Evolutionary conservation across 169 alveolate genomes (phyloP), one percentile per base, ranked within the genome.

Genomic region (Plasmodium berghei): DNA sequence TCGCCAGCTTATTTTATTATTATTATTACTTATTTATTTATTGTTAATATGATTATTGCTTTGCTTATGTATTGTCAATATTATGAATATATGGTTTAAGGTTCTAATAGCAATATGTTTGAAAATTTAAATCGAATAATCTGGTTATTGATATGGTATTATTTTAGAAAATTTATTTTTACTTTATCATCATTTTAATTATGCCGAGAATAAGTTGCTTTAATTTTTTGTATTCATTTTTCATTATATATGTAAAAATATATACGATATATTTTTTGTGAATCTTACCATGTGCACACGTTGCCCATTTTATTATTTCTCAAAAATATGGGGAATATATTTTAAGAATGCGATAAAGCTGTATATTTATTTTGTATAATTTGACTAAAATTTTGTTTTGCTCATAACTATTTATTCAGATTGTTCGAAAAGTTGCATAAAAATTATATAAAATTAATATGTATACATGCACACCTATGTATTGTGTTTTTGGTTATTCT

Each of bases 261-360:
- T 34, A 34, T 34, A 3, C 42, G 42, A 52, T 52, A 14, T 14
- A 52, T 52, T 52, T 52, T 52, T 52, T 52, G n/a, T 52, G 18
- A 62, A 61, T 22, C 88, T 75, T 75, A 75, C 88, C 88, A 75
- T 56, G 88, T 75, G 88, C 88, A 75, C 88, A 75, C 72, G 46
- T 75, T 75, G 88, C 88, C 88, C 88, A 75, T 75, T 54, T 75
- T 75, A 55, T 16, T 52, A 14, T 52, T 52, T 52, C 9, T 14
- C 24, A 14, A 52, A 52, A 14, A 14, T 52, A 52, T 14, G 59
- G n/a, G 20, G 20, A 52, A 8, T 0, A 52, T 14, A 52, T 52
- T 52, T 52, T 14, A 14, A 12, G 55, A 24, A 72, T 26, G 28
- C 10, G 69, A 72, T 9, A 58, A 58, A 16, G 28, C 1, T 8